Evolutionary conservation across 1,139 yeast genomes (phyloP).

Genomic region (Arxiozyma telluris): DNA sequence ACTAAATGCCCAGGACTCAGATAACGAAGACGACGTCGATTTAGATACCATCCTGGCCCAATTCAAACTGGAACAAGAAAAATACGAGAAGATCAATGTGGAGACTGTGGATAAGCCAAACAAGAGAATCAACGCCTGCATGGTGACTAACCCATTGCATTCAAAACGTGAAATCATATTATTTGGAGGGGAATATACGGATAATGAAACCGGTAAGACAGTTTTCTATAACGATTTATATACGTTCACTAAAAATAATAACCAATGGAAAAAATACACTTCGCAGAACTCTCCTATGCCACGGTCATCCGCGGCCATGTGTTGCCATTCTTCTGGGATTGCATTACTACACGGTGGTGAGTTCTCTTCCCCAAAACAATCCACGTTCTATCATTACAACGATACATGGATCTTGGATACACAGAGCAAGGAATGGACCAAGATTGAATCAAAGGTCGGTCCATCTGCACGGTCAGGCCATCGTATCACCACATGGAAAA

Average conservation of each 20-base stretch:
- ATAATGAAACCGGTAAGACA: slow-evolving; percentile 40
- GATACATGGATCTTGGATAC: slow-evolving; percentile 93
- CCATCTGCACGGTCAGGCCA: slow-evolving; percentile 92
- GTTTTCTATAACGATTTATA: slow-evolving; percentile 77
- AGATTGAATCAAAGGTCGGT: slow-evolving; percentile 55
- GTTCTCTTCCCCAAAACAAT: slow-evolving; percentile 91
- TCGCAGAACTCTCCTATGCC: slow-evolving; percentile 90
- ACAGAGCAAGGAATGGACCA: slow-evolving; percentile 80
- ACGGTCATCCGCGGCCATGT: slow-evolving; percentile 88
- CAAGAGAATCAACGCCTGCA: slow-evolving; percentile 61
- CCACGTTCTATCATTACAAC: slow-evolving; percentile 91
- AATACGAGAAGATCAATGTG: slow-evolving; percentile 61
- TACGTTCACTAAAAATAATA: slow-evolving; percentile 66
- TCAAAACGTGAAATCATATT: slow-evolving; percentile 69
- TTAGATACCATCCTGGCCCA: slow-evolving; percentile 76
- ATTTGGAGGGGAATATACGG: slow-evolving; percentile 80
- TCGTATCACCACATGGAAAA: slow-evolving; percentile 85
- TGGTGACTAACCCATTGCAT: slow-evolving; percentile 69
- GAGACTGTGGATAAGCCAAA: slow-evolving; percentile 53
- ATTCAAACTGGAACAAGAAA: slow-evolving; percentile 71
- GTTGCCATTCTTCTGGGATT: slow-evolving; percentile 85
- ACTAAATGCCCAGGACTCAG: slow-evolving; percentile 44
- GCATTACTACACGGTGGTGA: slow-evolving; percentile 91
- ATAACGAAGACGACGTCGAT: slow-evolving; percentile 84
- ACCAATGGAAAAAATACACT: slow-evolving; percentile 68